Percentiles rank a stretch among this genome's conserved stretches.
Conservation (phyloP, 176 grass and related monocot genomes). For the Hyparrhenia diplandra region DNA sequence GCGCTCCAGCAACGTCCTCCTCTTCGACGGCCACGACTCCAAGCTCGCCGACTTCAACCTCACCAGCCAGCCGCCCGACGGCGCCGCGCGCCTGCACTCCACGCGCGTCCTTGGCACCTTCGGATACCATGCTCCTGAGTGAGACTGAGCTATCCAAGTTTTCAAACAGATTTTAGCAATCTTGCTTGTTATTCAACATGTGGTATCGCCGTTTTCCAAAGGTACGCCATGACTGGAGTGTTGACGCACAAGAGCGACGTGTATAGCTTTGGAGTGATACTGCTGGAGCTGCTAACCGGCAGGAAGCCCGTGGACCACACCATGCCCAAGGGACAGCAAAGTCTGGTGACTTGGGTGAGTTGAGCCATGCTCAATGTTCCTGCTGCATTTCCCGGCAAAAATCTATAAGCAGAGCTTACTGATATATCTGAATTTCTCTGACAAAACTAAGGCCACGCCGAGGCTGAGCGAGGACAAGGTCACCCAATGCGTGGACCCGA, state of each 20-base stretch:
- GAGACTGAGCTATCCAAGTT: too few relatives aligned
- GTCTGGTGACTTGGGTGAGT: constrained; percentile 52
- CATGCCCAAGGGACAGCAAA: constrained; percentile 56
- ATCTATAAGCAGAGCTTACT: neutral
- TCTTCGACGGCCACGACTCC: constrained; percentile 48
- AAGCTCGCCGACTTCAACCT: constrained; percentile 63
- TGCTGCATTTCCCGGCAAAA: neutral
- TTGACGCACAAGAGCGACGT: constrained; percentile 57
- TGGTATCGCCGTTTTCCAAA: neutral
- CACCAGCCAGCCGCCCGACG: constrained; percentile 41
- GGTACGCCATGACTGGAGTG: constrained; percentile 58
- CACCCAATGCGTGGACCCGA: constrained; percentile 53
- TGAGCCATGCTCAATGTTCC: neutral
- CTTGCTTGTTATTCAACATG: too few relatives aligned
- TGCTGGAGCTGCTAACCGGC: constrained; percentile 54
- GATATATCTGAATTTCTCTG: neutral
- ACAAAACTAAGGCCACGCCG: constrained; percentile 29
- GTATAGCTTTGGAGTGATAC: constrained; percentile 54
- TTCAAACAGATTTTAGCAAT: too few relatives aligned
- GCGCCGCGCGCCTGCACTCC: constrained; percentile 44
- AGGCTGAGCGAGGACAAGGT: constrained; percentile 62
- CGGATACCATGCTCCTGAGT: constrained; percentile 57
- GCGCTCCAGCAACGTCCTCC: constrained; percentile 56
- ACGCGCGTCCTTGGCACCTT: constrained; percentile 59
- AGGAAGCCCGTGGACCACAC: constrained; percentile 65